A percentile compares a stretch with the other conserved stretches of the same genome.
Evolutionary conservation across 2,329 filamentous ascomycete genomes (phyloP).

Genomic region (Bimuria novae-zelandiae): DNA sequence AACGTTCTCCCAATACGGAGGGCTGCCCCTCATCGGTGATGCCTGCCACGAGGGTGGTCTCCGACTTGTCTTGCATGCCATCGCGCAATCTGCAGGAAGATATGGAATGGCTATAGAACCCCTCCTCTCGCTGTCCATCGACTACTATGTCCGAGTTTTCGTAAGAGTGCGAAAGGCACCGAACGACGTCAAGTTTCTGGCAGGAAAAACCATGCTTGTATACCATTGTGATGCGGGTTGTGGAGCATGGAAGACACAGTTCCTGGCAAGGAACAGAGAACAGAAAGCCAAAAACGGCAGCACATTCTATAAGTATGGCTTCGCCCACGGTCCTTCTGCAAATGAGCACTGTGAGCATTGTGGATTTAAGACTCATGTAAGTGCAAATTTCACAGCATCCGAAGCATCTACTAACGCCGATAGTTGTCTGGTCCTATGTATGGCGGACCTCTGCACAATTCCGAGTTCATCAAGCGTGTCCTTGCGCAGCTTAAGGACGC

Average conservation of each 20-base stretch:
- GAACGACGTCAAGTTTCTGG: conserved; percentile 85
- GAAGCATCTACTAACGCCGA: not conserved
- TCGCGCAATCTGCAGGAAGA: conserved; percentile 78
- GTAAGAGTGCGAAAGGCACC: conserved; percentile 80
- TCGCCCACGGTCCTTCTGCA: conserved; percentile 71
- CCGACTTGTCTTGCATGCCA: conserved; percentile 80
- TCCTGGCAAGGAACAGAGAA: conserved; percentile 70
- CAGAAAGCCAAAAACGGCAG: conserved; percentile 69
- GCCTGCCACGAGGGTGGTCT: conserved; percentile 89
- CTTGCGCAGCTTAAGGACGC: conserved; percentile 71
- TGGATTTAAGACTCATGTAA: conserved; percentile 75
- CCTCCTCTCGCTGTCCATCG: conserved; percentile 88
- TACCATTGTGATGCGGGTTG: conserved; percentile 92
- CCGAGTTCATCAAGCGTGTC: conserved; percentile 78
- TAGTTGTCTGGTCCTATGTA: conserved; percentile 88
- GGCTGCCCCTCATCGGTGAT: conserved; percentile 79
- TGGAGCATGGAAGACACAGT: conserved; percentile 87
- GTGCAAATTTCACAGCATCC: conserved; percentile 1
- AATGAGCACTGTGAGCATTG: conserved; percentile 79
- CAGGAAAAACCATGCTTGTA: conserved; percentile 88
- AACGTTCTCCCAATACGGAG: conserved; percentile 90
- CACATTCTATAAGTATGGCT: conserved; percentile 75
- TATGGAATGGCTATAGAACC: conserved; percentile 91
- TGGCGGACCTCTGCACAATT: conserved; percentile 83
- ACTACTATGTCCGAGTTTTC: conserved; percentile 92